These are phyloP conservation scores for Penicillium canariense DNA, from an alignment of 495 filamentous ascomycete species.

Conservation along the genomic window DNA sequence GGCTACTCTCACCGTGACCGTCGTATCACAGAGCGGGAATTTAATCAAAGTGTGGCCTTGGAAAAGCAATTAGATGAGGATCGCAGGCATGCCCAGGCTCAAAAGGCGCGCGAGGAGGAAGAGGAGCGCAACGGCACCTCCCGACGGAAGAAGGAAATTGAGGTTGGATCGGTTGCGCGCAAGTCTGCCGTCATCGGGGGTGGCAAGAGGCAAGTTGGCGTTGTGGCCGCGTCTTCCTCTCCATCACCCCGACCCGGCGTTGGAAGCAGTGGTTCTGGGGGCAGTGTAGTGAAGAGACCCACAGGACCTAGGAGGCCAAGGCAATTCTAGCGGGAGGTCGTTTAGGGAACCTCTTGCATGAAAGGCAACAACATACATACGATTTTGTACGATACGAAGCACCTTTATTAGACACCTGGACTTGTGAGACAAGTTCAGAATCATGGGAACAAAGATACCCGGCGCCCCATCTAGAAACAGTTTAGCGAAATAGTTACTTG, in stretches of 20 bases:
- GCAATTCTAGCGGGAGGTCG: conserved; percentile 28
- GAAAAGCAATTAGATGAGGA: conserved; percentile 91
- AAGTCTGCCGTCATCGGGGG: conserved; percentile 31
- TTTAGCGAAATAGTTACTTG: neutral
- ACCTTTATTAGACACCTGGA: neutral
- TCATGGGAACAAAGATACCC: conserved; percentile 6
- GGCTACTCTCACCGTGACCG: conserved; percentile 89
- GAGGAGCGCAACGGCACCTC: conserved; percentile 36
- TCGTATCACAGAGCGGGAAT: conserved; percentile 87
- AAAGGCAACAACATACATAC: neutral
- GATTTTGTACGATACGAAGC: conserved; percentile 2
- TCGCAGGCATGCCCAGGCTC: conserved; percentile 58
- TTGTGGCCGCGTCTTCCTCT: conserved; percentile 37
- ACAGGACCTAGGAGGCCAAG: conserved; percentile 52
- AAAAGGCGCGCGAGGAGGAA: conserved; percentile 55
- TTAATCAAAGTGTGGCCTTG: conserved; percentile 93
- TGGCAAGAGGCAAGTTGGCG: conserved; percentile 40
- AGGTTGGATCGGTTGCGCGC: conserved; percentile 42
- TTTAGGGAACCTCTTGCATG: conserved; percentile 31
- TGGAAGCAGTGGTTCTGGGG: conserved; percentile 36
- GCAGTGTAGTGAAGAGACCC: conserved; percentile 62
- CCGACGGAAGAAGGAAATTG: conserved; percentile 38
- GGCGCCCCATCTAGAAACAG: neutral
- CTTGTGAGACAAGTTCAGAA: neutral
- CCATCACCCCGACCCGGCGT: conserved; percentile 50